Conservation (phyloP, 2,329 filamentous ascomycete species). For the Diaporthe vexans region DNA sequence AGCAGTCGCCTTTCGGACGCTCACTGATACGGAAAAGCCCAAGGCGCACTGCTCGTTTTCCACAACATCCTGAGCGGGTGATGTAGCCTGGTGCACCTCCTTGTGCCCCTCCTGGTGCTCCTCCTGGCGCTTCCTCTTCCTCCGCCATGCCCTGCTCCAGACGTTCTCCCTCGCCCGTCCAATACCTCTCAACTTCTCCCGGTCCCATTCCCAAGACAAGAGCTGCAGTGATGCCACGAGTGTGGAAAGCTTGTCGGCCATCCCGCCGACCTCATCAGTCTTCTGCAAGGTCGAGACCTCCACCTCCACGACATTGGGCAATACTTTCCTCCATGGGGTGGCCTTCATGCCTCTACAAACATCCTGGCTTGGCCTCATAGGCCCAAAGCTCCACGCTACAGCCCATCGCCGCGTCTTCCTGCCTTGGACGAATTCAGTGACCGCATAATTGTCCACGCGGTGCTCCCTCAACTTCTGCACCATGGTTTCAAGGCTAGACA, state of each 20-base stretch:
- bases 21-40: slow-evolving; percentile 71
- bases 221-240: slow-evolving; percentile 71
- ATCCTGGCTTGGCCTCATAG: slow-evolving; percentile 70
- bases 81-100: slow-evolving; percentile 42
- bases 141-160: slow-evolving; percentile 81
- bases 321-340: slow-evolving; percentile 55
- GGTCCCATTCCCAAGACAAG: slow-evolving; percentile 74
- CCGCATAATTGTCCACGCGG: slow-evolving; percentile 81
- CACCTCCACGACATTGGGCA: slow-evolving; percentile 59
- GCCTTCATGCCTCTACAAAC: slow-evolving; percentile 61
- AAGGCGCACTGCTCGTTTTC: slow-evolving; percentile 60
- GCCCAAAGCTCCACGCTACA: slow-evolving; percentile 86
- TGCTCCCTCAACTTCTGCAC: slow-evolving; percentile 71
- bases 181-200: slow-evolving; percentile 65
- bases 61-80: slow-evolving; percentile 27
- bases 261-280: slow-evolving; percentile 55
- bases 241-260: slow-evolving; percentile 55
- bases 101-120: slow-evolving; percentile 49
- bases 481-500: slow-evolving; percentile 74
- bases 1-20: slow-evolving; percentile 56
- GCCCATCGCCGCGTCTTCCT: slow-evolving; percentile 87
- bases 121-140: slow-evolving; percentile 64
- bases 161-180: slow-evolving; percentile 79
- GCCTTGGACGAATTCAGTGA: slow-evolving; percentile 84
- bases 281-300: slow-evolving; percentile 62